Evolutionary conservation across 2,329 filamentous ascomycete species (phyloP), one percentile per base, ranked within the genome.

Genomic region (Rhynchosporium agropyri): DNA sequence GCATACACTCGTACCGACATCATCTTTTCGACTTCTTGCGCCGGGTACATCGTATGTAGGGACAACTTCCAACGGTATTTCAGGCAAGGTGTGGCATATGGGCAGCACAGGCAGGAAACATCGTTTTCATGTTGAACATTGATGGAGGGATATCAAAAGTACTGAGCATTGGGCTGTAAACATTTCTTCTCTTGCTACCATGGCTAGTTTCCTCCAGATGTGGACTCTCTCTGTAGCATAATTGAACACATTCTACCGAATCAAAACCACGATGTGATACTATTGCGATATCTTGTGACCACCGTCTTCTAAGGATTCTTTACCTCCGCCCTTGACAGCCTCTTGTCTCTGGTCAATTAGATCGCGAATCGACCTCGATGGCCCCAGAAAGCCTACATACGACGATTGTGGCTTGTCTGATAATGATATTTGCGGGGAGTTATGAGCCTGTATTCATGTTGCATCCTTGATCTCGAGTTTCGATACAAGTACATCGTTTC

Each of bases 21-120:
- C 66, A 73, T 73, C 49, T 69, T 36, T 73, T 72, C 67, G 65
- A 67, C 65, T 56, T 67, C 62, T 69, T 68, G 63, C 67, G 67
- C 70, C 65, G 46, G 69, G 68, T 70, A 68, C 65, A 69, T 70
- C 63, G 59, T 58, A 65, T 65, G 60, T 63, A 56, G 63, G 20
- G 61, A 63, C 61, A 46, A 54, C 55, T 60, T 65, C 38, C 55
- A 61, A 65, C 58, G 64, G 68, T 63, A 71, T 71, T 64, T 67
- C 63, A 69, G 64, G 62, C 54, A 63, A 61, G 67, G 69, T 69
- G 60, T 70, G 67, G 67, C 63, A 68, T 68, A 64, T 70, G 68
- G 67, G 64, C 48, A 63, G 68, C 68, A 67, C 51, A 71, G 67
- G 66, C 64, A 68, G 62, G 61, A 62, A 67, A 65, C 67, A 73